Base-by-base conservation (phyloP, 2,329 filamentous ascomycete species). In the Colletotrichum sp. region DNA sequence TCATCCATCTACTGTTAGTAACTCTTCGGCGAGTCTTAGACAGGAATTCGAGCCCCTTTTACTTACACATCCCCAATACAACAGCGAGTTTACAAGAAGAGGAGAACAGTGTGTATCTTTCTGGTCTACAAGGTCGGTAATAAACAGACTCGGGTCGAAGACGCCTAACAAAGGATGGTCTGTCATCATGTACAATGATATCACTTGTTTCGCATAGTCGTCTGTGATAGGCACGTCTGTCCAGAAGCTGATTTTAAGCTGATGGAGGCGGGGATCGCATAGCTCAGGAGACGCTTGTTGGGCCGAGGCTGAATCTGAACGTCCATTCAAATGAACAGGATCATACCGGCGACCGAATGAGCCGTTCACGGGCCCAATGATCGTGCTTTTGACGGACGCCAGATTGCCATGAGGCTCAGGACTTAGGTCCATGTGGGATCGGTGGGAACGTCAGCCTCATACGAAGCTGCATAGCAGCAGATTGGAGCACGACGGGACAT, bases 101-200 rank as follows among this genome's bases (percentile, higher is more conserved):
- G 78, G 76, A 3, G 84, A 85, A 59, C 85, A 87, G 65, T 81
- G 82, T 0, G 78, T 75, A 4, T 69, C 60, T 16, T 73, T 70
- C 6, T 78, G 70, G 16, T 72, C 66, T 5, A 83, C 73, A 4
- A 87, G 77, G 69, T 86, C 82, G 12, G 78, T 64, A 16, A 87
- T 73, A 57, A 87, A 85, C 0, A 85, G 75, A 24, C 79, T 21
- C 0, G 85, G 76, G 30, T 85, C 80, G 57, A 87, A 87, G 1
- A 80, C 70, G 2, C 83, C 84, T 15, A 87, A 75, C 2, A 87
- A 78, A 0, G 85, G 84, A 67, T 86, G 83, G 15, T 87, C 85
- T 3, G 84, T 86, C 67, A 80, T 78, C 7, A 86, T 74, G 57
- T 86, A 86, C 3, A 83, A 72, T 3, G 84, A 86, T n/a, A 86